A percentile compares a stretch with the other conserved stretches of the same genome.
Conservation (phyloP, 352 stramenopile species). For the Globisporangium paddicum region DNA sequence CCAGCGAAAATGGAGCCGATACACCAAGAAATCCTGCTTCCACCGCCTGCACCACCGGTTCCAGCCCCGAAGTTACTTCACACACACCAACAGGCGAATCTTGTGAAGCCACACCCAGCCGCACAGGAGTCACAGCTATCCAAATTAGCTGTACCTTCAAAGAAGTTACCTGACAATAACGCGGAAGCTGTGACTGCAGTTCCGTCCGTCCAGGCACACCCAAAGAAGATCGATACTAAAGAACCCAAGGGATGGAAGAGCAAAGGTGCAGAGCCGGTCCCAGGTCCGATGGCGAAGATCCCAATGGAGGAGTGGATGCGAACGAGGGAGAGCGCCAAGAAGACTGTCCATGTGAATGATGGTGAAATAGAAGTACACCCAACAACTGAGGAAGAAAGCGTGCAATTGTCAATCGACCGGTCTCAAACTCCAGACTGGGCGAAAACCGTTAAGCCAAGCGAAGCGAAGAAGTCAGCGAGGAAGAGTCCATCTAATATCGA, state of each 20-base stretch:
- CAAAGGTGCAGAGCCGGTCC: slow-evolving; percentile 30
- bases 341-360: slow-evolving; percentile 23
- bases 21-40: slow-evolving; percentile 17
- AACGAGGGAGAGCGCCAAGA: slow-evolving; percentile 51
- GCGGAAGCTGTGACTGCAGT: neutral
- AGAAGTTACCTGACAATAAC: neutral
- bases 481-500: slow-evolving; percentile 13
- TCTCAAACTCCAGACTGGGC: slow-evolving; percentile 63
- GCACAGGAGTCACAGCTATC: neutral
- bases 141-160: neutral
- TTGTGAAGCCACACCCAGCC: neutral
- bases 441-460: slow-evolving; percentile 23
- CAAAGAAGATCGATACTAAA: slow-evolving; percentile 16
- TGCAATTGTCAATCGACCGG: slow-evolving; percentile 34
- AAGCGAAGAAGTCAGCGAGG: slow-evolving; percentile 4
- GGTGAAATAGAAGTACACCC: neutral
- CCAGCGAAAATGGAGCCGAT: slow-evolving; percentile 6
- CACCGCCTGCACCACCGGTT: slow-evolving; percentile 22
- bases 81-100: neutral
- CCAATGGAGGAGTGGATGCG: slow-evolving; percentile 75
- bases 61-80: slow-evolving; percentile 5
- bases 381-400: neutral
- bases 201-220: neutral
- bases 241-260: slow-evolving; percentile 38
- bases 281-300: slow-evolving; percentile 46